Conservation (phyloP, 108 stramenopile genomes). For the Cyclotella kingstonii region DNA sequence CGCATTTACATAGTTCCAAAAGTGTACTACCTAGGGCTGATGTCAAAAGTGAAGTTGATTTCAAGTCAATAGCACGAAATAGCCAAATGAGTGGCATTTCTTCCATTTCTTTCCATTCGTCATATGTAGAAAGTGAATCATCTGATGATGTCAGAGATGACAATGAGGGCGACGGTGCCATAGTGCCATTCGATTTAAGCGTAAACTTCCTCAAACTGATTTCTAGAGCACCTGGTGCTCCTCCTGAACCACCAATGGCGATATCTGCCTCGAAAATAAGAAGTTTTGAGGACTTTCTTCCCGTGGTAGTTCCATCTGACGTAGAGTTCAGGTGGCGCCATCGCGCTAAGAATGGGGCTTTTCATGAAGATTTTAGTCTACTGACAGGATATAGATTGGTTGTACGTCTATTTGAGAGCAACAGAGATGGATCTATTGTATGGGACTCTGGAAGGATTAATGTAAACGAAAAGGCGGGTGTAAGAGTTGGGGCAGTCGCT, state of each 20-base stretch:
- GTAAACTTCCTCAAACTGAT: slow-evolving; percentile 33
- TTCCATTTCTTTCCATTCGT: no score
- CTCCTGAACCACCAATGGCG: slow-evolving; percentile 11
- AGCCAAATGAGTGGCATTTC: no score
- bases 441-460: slow-evolving; percentile 8
- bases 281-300: slow-evolving; percentile 28
- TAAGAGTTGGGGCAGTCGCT: neutral
- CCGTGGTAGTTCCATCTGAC: slow-evolving; percentile 10
- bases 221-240: slow-evolving; percentile 32
- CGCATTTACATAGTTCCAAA: no score
- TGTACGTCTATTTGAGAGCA: slow-evolving; percentile 2
- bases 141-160: no score
- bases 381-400: slow-evolving; percentile 21
- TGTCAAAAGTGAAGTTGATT: no score
- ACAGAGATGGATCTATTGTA: neutral
- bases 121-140: no score
- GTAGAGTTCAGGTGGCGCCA: slow-evolving; percentile 34
- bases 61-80: no score
- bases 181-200: slow-evolving; percentile 27
- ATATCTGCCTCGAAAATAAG: neutral
- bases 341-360: slow-evolving; percentile 16
- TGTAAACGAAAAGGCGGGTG: slow-evolving; percentile 4
- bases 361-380: slow-evolving; percentile 10
- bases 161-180: slow-evolving; percentile 5
- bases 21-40: no score